Conservation (phyloP, 148 eudicot genomes). For the Camellia japonica region DNA sequence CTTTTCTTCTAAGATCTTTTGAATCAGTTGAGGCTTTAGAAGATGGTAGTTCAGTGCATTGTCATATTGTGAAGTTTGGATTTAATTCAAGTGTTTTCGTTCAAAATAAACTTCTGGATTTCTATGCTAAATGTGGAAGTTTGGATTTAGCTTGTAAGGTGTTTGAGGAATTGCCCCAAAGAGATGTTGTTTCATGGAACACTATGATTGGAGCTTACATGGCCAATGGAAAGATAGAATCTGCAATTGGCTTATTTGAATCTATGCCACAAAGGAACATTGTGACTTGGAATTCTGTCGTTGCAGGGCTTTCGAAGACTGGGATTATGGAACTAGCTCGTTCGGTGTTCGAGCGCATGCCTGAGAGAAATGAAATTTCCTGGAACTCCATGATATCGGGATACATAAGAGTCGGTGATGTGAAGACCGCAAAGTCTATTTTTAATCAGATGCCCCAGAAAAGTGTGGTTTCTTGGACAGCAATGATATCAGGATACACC, state of each 20-base stretch:
- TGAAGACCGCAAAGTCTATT: constrained; percentile 20
- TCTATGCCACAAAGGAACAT: constrained; percentile 30
- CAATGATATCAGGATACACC: constrained; percentile 36
- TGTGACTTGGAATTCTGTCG: constrained; percentile 33
- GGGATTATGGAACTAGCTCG: constrained; percentile 29
- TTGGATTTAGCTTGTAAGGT: constrained; percentile 20
- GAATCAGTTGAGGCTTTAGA: constrained; percentile 16
- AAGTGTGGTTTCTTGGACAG: constrained; percentile 40
- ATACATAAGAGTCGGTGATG: constrained; percentile 25
- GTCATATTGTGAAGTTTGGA: constrained; percentile 29
- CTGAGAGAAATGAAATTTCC: constrained; percentile 29
- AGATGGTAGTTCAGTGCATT: constrained; percentile 19
- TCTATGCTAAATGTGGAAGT: constrained; percentile 25
- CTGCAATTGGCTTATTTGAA: constrained; percentile 31
- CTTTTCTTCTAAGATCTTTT: constrained; percentile 29
- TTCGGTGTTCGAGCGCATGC: constrained; percentile 28
- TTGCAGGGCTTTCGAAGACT: constrained; percentile 22
- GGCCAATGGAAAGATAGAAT: constrained; percentile 27
- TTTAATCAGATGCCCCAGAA: constrained; percentile 32
- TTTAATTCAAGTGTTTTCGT: constrained; percentile 27
- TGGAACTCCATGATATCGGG: constrained; percentile 43
- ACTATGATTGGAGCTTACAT: constrained; percentile 37
- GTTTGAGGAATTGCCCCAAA: constrained; percentile 35
- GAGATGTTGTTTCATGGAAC: constrained; percentile 39
- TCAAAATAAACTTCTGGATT: constrained; percentile 28